These are phyloP conservation scores for Geotrichum carabidarum DNA, from an alignment of 1,139 yeast genomes.

Conservation along the genomic window DNA sequence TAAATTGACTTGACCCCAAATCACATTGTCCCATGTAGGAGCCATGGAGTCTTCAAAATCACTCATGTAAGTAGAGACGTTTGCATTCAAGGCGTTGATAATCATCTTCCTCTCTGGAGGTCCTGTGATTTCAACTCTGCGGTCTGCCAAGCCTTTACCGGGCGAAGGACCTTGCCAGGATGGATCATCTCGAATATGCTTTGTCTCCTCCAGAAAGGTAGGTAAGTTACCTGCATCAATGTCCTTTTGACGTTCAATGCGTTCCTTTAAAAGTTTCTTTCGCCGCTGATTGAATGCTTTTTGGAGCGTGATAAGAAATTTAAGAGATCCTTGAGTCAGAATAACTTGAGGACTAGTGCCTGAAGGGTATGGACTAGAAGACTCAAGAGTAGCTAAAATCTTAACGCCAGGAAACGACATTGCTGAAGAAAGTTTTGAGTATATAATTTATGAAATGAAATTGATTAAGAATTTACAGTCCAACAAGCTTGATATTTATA, in stretches of 20 bases:
- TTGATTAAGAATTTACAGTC: not conserved
- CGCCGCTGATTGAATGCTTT: conserved; percentile 60
- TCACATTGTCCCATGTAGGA: conserved; percentile 90
- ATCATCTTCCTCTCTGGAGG: conserved; percentile 88
- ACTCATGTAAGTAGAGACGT: conserved; percentile 88
- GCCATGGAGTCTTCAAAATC: conserved; percentile 93
- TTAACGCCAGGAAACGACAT: conserved; percentile 13
- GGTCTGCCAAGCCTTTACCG: conserved; percentile 70
- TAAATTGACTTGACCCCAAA: conserved; percentile 85
- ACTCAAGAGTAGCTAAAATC: conserved; percentile 17
- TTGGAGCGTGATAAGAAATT: conserved; percentile 67
- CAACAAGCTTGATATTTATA: not conserved
- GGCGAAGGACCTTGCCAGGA: conserved; percentile 77
- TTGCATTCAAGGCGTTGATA: conserved; percentile 83
- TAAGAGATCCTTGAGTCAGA: conserved; percentile 63
- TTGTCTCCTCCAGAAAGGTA: conserved; percentile 67
- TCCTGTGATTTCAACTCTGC: conserved; percentile 49
- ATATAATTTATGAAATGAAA: not conserved
- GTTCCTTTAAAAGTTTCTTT: conserved; percentile 52
- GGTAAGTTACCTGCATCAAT: conserved; percentile 65
- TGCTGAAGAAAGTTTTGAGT: not conserved
- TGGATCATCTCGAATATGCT: conserved; percentile 62
- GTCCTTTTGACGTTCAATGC: conserved; percentile 53
- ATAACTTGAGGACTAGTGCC: conserved; percentile 33
- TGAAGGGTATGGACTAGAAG: conserved; percentile 16